Base-by-base conservation (phyloP, 768 basidiomycete species). In the Lyophyllum atratum region DNA sequence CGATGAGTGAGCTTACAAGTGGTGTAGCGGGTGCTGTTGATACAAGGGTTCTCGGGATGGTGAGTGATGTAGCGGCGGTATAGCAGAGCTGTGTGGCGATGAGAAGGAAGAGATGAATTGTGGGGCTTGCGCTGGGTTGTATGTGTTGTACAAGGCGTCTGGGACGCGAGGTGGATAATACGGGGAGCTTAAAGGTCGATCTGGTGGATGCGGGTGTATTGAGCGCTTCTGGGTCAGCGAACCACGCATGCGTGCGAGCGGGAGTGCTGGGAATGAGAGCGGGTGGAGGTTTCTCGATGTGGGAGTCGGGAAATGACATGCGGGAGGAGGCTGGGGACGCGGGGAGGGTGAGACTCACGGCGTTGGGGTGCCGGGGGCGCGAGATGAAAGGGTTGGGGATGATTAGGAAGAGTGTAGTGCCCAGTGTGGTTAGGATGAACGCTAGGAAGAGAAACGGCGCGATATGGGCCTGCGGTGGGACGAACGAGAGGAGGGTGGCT, bases 401-500 rank as follows among this genome's bases (percentile, higher is more conserved):
- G 22, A 61, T n/a, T 19, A 59, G 51, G 12, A 52, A 25, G 39
- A 45, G 24, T 2, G 60, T 53, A 4, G 48, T 45, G 2, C 42
- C 44, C 26, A 62, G 37, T 4, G 57, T 55, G 26, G 52, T 24
- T 19, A 59, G 46, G 6, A 50, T 45, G 37, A 54, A 62, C 11
- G 37, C 50, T 29, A 62, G 57, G 19, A 39, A 49, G 10, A 59
- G 21, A 1, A 62, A 25, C 6, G 60, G 60, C 0, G 60, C 51
- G 14, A 58, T 40, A 37, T 47, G 40, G 11, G 56, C 56, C 25
- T 55, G 48, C 15, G 24, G 50, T 11, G 60, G 33, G 7, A 44
- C 43, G 33, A 62, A 52, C 5, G 60, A 49, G 24, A 62, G 52
- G 24, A 62, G n/a, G 33, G 57, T 62, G 43, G 60, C 59, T 61